phyloP scores from a whole-genome alignment of 2,329 filamentous ascomycete species.

The Claviceps sp. region DNA sequence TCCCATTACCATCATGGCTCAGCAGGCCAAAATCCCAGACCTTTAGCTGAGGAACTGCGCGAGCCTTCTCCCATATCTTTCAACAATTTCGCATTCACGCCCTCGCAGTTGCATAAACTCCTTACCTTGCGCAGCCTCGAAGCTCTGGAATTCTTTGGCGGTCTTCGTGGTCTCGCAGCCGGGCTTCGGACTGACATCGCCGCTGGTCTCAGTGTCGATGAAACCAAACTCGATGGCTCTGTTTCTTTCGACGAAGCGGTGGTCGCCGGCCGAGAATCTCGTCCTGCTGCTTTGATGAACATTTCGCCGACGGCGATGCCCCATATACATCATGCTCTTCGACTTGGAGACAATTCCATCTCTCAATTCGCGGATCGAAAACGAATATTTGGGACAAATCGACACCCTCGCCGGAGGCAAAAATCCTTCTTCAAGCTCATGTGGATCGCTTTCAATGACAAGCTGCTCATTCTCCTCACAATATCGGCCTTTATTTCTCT shows the following conservation, averaged over 20 bases:
- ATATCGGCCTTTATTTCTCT: slow-evolving; percentile 61
- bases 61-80: slow-evolving; percentile 14
- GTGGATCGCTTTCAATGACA: slow-evolving; percentile 76
- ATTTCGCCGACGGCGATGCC: slow-evolving; percentile 9
- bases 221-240: slow-evolving; percentile 29
- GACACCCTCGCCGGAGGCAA: slow-evolving; percentile 42
- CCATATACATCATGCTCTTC: slow-evolving; percentile 15
- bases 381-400: slow-evolving; percentile 55
- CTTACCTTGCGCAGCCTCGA: slow-evolving; percentile 34
- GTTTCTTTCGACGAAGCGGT: slow-evolving; percentile 38
- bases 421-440: slow-evolving; percentile 54
- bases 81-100: slow-evolving; percentile 40
- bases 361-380: slow-evolving; percentile 41
- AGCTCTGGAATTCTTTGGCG: slow-evolving; percentile 38
- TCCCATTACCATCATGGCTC: slow-evolving; percentile 4
- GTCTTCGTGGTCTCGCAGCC: slow-evolving; percentile 35
- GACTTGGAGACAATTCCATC: slow-evolving; percentile 15
- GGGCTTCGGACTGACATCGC: slow-evolving; percentile 35
- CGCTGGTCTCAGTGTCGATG: slow-evolving; percentile 36
- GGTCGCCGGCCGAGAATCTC: slow-evolving; percentile 21
- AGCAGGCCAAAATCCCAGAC: slow-evolving; percentile 5
- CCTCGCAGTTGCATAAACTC: slow-evolving; percentile 39
- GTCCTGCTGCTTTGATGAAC: slow-evolving; percentile 12
- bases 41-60: slow-evolving; percentile 12
- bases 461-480: slow-evolving; percentile 59